Percentiles rank a stretch among this genome's conserved stretches.
Evolutionary conservation across 2,329 filamentous ascomycete genomes (phyloP).

Genomic region (Neonectria sp.): DNA sequence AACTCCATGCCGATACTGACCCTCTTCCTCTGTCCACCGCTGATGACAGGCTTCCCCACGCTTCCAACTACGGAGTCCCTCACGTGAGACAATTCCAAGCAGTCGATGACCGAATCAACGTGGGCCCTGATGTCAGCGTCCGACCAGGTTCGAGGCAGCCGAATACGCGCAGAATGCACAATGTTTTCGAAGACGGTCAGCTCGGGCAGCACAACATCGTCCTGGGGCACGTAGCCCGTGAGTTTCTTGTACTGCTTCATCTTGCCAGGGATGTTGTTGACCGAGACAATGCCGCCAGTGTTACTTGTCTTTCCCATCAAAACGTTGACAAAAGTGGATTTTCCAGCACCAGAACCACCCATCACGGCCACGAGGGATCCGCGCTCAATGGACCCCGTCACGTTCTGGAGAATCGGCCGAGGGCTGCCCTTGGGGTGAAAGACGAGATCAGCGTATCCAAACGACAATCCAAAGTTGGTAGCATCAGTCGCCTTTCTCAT

Average conservation of each 20-base stretch:
- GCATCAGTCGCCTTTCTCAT: constrained; percentile 67
- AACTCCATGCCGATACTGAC: constrained; percentile 74
- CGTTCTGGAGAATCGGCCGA: constrained; percentile 65
- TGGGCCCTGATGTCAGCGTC: constrained; percentile 65
- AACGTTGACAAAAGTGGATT: constrained; percentile 72
- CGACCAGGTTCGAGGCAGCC: constrained; percentile 67
- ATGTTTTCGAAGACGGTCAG: constrained; percentile 75
- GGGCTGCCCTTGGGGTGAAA: constrained; percentile 62
- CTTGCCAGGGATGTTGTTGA: constrained; percentile 66
- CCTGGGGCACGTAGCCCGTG: constrained; percentile 74
- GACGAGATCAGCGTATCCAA: constrained; percentile 65
- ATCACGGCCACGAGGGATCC: constrained; percentile 72
- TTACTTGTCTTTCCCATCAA: constrained; percentile 71
- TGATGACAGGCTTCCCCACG: constrained; percentile 65
- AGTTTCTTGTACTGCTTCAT: constrained; percentile 70
- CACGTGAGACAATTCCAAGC: constrained; percentile 67
- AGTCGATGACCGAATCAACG: constrained; percentile 70
- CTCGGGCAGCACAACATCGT: constrained; percentile 72
- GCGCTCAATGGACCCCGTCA: constrained; percentile 68
- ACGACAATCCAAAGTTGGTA: constrained; percentile 66
- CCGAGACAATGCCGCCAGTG: constrained; percentile 65
- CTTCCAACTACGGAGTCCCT: constrained; percentile 67
- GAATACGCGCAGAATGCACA: constrained; percentile 69
- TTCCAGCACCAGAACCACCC: constrained; percentile 72
- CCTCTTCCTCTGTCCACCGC: constrained; percentile 71